Evolutionary conservation across 1,284 basidiomycete species (phyloP).

Genomic region (Malassezia sp.): DNA sequence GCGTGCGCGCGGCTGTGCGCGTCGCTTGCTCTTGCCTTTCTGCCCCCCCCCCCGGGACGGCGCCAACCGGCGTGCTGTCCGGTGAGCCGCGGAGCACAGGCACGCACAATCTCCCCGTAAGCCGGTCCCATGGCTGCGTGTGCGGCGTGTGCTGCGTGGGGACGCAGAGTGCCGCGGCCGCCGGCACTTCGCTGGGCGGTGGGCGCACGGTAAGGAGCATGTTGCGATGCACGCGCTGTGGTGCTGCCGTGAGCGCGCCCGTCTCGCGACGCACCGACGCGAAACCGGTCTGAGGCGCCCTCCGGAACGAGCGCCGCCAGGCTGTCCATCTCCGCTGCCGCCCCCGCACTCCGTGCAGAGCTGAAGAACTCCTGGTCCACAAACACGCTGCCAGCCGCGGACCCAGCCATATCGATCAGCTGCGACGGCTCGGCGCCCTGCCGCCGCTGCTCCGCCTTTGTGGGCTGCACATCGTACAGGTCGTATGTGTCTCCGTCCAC

Average conservation of each 20-base stretch:
- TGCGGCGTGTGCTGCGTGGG: conserved; percentile 16
- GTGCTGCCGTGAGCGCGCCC: conserved; percentile 6
- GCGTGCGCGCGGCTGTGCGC: conserved; percentile 4
- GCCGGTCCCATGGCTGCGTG: conserved; percentile 29
- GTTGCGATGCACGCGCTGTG: background rate
- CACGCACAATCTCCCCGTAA: conserved; percentile 23
- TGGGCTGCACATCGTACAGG: conserved; percentile 15
- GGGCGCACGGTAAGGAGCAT: conserved; percentile 18
- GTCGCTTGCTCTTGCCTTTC: conserved; percentile 5
- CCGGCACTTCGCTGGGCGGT: conserved; percentile 9
- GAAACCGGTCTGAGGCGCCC: conserved; percentile 9
- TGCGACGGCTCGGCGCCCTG: conserved; percentile 20
- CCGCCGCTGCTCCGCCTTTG: conserved; percentile 13
- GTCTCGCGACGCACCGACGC: conserved; percentile 17
- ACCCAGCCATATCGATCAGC: conserved; percentile 29
- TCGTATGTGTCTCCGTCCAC: conserved; percentile 18
- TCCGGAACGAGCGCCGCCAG: conserved; percentile 22
- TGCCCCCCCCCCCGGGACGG: background rate
- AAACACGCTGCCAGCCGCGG: background rate
- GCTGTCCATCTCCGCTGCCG: conserved; percentile 22
- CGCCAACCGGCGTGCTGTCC: conserved; percentile 14
- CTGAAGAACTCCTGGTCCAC: conserved; percentile 11
- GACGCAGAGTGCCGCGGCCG: too few relatives aligned
- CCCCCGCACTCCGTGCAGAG: conserved; percentile 15
- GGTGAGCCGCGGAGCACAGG: conserved; percentile 12